Percentiles rank a stretch among this genome's conserved stretches.
Evolutionary conservation across 2,329 filamentous ascomycete genomes (phyloP).

Genomic region (Hymenoscyphus salicellus): DNA sequence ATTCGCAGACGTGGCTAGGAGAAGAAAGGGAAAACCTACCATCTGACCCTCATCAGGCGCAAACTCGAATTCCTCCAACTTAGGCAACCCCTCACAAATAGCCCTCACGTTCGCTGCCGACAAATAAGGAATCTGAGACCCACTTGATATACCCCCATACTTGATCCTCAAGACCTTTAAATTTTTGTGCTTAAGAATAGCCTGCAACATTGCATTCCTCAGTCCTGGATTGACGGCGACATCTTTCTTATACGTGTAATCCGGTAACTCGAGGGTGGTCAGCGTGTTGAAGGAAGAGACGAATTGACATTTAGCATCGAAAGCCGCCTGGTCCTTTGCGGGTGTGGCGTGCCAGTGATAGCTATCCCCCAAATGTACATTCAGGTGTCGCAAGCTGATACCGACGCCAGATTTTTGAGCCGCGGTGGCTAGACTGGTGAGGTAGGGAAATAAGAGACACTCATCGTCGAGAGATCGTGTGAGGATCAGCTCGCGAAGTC

Average conservation of each 20-base stretch:
- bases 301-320: slow-evolving; percentile 8
- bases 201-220: too few species aligned
- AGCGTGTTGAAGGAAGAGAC: slow-evolving; percentile 11
- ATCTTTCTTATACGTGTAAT: background rate
- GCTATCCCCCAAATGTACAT: background rate
- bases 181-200: too few species aligned
- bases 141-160: too few species aligned
- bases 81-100: too few species aligned
- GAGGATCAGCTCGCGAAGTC: slow-evolving; percentile 1
- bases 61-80: too few species aligned
- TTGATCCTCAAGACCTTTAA: too few species aligned
- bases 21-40: too few species aligned
- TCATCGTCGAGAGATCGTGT: background rate
- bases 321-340: background rate
- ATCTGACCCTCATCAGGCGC: too few species aligned
- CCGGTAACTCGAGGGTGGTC: background rate
- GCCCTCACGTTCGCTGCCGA: too few species aligned
- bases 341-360: background rate
- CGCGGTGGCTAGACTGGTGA: slow-evolving; percentile 3
- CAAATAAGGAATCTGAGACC: too few species aligned
- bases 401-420: background rate
- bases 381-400: slow-evolving; percentile 5
- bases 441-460: background rate
- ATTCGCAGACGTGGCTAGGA: too few species aligned
- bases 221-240: too few species aligned